Conservation (phyloP, 768 basidiomycete species). For the Calocera cornea region DNA sequence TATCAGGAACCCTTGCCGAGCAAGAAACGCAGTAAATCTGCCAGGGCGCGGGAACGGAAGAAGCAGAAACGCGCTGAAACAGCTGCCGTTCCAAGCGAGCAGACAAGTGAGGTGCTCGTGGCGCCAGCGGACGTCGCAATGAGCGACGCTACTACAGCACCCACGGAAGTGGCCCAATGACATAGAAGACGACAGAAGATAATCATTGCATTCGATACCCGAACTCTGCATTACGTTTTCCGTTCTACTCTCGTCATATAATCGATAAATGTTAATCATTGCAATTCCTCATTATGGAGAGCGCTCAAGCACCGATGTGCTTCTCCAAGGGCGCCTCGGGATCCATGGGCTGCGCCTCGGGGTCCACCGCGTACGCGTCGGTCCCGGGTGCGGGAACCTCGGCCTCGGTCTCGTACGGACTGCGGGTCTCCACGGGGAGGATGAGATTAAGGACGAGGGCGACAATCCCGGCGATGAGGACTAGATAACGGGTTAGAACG, state of each 20-base stretch:
- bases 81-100: neutral
- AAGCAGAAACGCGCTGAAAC: neutral
- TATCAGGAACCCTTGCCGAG: neutral
- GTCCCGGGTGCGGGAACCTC: neutral
- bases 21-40: neutral
- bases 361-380: neutral
- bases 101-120: neutral
- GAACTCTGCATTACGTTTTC: neutral
- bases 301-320: neutral
- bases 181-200: neutral
- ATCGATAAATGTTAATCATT: neutral
- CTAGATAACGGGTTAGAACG: constrained; percentile 22
- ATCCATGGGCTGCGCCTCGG: neutral
- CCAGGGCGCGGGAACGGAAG: neutral
- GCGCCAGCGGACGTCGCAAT: neutral
- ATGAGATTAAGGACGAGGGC: constrained; percentile 46
- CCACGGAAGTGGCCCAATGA: neutral
- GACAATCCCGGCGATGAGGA: constrained; percentile 44
- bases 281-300: neutral
- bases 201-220: neutral
- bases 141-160: neutral
- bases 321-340: neutral
- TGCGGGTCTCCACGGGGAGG: constrained; percentile 31
- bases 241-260: neutral
- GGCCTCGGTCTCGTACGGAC: neutral